Evolutionary conservation across 148 eudicot genomes (phyloP), one percentile per base, ranked within the genome.

Genomic region (Fagopyrum esculentum): DNA sequence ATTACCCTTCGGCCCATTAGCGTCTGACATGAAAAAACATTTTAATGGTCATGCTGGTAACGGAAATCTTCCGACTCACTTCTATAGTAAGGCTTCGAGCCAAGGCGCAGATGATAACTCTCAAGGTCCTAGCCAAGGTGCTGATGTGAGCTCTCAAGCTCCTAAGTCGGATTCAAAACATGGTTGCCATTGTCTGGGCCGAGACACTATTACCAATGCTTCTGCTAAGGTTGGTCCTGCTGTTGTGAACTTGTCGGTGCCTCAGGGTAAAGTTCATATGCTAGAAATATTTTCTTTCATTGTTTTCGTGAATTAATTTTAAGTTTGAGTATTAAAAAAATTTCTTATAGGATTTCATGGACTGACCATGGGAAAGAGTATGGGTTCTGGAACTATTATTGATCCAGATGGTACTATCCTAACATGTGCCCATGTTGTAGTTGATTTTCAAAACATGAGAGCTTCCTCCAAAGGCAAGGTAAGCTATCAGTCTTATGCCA

Each of bases 201-300:
- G 87, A 73, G 92, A 93, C 73, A 85, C 91, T 73, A 86, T 93
- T 77, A 92, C 92, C 46, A 84, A 93, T 82, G 98, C 98, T 44
- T 93, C 97, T 82, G 93, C 98, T 75, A 87, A 77, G 83, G 90
- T 91, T 82, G 87, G 96, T 78, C 92, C 97, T 71, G 93, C 98
- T 80, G 96, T 94, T 47, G 97, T 94, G 76, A 91, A 91, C 82
- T 73, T 94, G 69, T 88, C 96, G 46, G 97, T 90, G 60, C 91
- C 91, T 11, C 82, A 83, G 78, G 88, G 98, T 89, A 85, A 77
- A 46, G 47, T 22, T 45, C 64, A 43, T 29, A 48, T 73, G 63
- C 69, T 51, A 10, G 3, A 17, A 78, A 26, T 69, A 75, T 75
- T 44, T 40, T 1, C 71, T 49, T 52, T 69, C 22, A 45, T 73